Conservation (phyloP, 2,329 filamentous ascomycete genomes). For the Shiraia sp. region DNA sequence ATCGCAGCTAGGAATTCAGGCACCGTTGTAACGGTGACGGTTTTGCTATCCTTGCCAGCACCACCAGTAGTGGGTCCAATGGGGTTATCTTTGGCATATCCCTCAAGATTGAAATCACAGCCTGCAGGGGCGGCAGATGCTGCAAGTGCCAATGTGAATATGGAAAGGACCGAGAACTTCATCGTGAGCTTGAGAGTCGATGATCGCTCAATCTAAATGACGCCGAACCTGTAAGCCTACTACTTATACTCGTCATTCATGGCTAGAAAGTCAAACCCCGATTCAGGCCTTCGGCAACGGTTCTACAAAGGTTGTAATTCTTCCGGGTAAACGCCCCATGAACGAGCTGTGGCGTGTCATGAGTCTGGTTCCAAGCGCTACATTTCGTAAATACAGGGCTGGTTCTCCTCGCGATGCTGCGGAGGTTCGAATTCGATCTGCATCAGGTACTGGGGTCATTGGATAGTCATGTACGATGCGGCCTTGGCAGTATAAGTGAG, state of each 20-base stretch:
- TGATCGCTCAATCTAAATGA: neutral
- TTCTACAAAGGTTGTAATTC: constrained; percentile 9
- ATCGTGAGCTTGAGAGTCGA: constrained; percentile 15
- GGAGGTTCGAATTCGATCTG: neutral
- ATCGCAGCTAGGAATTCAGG: constrained; percentile 32
- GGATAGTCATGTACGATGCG: neutral
- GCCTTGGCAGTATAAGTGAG: too few relatives aligned
- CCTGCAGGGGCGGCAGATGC: constrained; percentile 22
- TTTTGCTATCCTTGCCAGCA: constrained; percentile 29
- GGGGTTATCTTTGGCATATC: constrained; percentile 40
- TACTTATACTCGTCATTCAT: constrained; percentile 10
- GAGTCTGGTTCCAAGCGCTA: constrained; percentile 2
- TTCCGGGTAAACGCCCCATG: constrained; percentile 13
- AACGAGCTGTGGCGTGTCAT: constrained; percentile 5
- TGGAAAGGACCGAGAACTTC: constrained; percentile 29
- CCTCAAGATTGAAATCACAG: constrained; percentile 33
- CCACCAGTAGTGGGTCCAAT: constrained; percentile 40
- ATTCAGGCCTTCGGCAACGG: constrained; percentile 3
- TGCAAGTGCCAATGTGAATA: constrained; percentile 20
- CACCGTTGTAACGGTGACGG: constrained; percentile 33
- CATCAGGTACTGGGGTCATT: neutral
- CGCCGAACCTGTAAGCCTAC: neutral
- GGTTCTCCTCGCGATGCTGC: constrained; percentile 2
- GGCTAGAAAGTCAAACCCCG: constrained; percentile 1
- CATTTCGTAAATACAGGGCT: constrained; percentile 3